These are phyloP conservation scores for Fallopia convolvulus DNA, from an alignment of 148 eudicot species.

Conservation along the genomic window DNA sequence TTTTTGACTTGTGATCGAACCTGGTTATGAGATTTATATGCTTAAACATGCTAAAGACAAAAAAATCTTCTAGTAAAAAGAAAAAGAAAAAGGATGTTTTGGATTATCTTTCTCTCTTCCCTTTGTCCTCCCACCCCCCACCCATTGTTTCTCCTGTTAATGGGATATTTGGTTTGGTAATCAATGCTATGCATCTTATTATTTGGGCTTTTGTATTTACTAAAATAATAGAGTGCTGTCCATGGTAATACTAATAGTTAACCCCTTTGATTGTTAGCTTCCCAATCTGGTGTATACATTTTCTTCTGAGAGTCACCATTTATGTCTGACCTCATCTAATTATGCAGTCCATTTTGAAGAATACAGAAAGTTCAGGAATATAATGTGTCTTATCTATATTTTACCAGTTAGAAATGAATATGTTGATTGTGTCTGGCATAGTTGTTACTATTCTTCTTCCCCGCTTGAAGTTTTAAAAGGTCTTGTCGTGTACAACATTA, in stretches of 20 bases:
- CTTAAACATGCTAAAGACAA: neutral
- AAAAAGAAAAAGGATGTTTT: neutral
- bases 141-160: neutral
- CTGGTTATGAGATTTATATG: neutral
- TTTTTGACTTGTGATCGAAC: neutral
- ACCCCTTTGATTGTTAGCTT: neutral
- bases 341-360: slow-evolving; percentile 2
- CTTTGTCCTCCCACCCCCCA: neutral
- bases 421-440: neutral
- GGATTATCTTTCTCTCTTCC: neutral
- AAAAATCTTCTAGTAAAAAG: too few relatives aligned
- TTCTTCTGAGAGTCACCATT: neutral
- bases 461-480: neutral
- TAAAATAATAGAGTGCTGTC: neutral
- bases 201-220: neutral
- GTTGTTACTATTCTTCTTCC: neutral
- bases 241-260: neutral
- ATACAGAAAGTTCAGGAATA: neutral
- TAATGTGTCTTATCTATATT: neutral
- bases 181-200: neutral
- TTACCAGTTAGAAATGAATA: neutral
- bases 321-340: neutral
- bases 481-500: neutral
- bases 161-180: neutral
- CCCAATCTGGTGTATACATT: neutral